phyloP scores from a whole-genome alignment of 2,329 filamentous ascomycete species.

The Diaporthe amygdali region DNA sequence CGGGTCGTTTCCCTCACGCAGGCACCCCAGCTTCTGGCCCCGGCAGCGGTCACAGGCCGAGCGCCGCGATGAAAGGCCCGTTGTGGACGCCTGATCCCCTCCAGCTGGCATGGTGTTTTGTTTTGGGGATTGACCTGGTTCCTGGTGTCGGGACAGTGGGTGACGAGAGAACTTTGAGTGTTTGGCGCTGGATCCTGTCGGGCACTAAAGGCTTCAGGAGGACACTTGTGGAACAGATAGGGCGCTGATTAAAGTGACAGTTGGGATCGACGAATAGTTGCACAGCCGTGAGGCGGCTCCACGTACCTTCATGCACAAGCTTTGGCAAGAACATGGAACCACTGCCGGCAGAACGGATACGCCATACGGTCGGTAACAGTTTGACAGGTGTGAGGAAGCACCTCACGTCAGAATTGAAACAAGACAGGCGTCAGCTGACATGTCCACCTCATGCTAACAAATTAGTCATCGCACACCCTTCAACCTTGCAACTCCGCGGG shows the following conservation, averaged over 20 bases:
- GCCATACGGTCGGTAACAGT: background rate
- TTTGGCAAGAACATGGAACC: background rate
- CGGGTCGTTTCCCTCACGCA: conserved; percentile 1
- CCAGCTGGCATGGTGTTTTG: background rate
- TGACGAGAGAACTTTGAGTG: background rate
- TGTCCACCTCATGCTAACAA: background rate
- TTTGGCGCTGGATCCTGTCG: background rate
- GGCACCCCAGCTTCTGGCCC: conserved; percentile 20
- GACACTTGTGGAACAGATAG: background rate
- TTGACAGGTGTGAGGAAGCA: background rate
- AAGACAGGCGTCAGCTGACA: too few species aligned
- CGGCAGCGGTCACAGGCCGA: conserved; percentile 23
- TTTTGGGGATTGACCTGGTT: background rate
- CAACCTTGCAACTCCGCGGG: too few species aligned
- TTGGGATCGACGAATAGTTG: too few species aligned
- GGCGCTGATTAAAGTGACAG: background rate
- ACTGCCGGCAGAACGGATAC: background rate
- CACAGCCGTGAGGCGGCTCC: background rate
- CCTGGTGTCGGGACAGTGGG: background rate
- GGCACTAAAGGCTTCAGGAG: background rate
- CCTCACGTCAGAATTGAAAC: background rate
- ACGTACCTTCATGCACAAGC: background rate
- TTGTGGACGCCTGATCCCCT: background rate
- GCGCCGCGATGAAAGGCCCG: conserved; percentile 13
- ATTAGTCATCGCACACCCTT: too few species aligned